Evolutionary conservation across 208 protist genomes (phyloP).

Genomic region (Pavlovales sp.): DNA sequence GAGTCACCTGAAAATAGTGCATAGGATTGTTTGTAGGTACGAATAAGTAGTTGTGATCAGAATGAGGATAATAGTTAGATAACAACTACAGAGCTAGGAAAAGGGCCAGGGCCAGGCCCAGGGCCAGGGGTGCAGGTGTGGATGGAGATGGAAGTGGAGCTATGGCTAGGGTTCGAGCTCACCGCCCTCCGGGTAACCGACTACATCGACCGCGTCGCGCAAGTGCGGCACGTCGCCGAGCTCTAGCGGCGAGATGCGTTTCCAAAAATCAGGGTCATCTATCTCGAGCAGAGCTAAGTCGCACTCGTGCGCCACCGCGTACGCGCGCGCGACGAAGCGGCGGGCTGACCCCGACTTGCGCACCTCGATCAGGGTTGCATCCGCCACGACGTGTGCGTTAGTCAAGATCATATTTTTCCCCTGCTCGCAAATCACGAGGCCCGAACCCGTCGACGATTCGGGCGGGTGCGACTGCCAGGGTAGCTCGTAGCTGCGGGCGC

Average conservation of each 20-base stretch:
- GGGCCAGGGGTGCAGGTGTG: too few species aligned
- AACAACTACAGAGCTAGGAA: too few species aligned
- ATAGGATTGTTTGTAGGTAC: too few species aligned
- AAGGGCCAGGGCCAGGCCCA: too few species aligned
- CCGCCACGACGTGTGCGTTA: slow-evolving; percentile 23
- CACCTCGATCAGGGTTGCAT: slow-evolving; percentile 19
- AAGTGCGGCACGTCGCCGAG: slow-evolving; percentile 3
- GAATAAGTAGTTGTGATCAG: too few species aligned
- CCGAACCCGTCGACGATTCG: slow-evolving; percentile 7
- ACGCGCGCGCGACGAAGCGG: background rate
- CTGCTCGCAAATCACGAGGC: background rate
- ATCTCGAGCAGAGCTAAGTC: slow-evolving; percentile 25
- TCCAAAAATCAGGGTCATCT: slow-evolving; percentile 6
- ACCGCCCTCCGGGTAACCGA: slow-evolving; percentile 36
- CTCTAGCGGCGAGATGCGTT: background rate
- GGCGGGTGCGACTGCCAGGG: background rate
- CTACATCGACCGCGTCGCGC: slow-evolving; percentile 17
- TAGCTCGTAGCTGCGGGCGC: background rate
- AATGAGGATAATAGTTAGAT: too few species aligned
- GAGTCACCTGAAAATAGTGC: too few species aligned
- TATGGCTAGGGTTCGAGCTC: too few species aligned
- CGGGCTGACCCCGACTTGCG: slow-evolving; percentile 21
- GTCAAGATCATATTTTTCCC: background rate
- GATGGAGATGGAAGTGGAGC: too few species aligned
- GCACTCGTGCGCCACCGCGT: slow-evolving; percentile 32